Conservation (phyloP, 1,284 basidiomycete genomes). For the Phlebopus sp. region DNA sequence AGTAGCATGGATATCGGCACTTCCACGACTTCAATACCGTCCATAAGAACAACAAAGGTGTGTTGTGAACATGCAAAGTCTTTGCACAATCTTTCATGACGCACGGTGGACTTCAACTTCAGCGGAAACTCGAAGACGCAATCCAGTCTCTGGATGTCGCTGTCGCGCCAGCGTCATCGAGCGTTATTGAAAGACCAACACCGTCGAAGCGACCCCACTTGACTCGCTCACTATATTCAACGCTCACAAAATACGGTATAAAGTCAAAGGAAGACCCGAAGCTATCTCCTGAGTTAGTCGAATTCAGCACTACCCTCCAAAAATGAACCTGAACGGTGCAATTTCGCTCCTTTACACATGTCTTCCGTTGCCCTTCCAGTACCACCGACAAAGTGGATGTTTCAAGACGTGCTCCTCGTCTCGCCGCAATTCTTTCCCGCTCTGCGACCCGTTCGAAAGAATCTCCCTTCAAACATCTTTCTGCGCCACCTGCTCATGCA, state of each 20-base stretch:
- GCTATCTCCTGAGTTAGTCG: slow-evolving; percentile 36
- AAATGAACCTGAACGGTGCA: slow-evolving; percentile 5
- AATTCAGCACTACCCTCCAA: slow-evolving; percentile 8
- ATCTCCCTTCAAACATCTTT: slow-evolving; percentile 39
- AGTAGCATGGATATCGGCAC: slow-evolving; percentile 16
- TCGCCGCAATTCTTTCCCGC: slow-evolving; percentile 63
- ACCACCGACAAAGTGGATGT: slow-evolving; percentile 29
- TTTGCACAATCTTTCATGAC: neutral
- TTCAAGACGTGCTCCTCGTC: slow-evolving; percentile 60
- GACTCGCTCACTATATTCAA: slow-evolving; percentile 64
- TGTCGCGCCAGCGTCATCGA: slow-evolving; percentile 35
- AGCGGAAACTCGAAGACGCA: slow-evolving; percentile 73
- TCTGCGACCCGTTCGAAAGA: slow-evolving; percentile 46
- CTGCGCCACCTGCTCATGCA: slow-evolving; percentile 30
- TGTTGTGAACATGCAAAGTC: neutral
- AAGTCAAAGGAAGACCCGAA: slow-evolving; percentile 45
- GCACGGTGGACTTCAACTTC: neutral
- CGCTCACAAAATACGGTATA: slow-evolving; percentile 72
- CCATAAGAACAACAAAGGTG: slow-evolving; percentile 34
- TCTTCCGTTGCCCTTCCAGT: slow-evolving; percentile 11
- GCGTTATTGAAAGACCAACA: slow-evolving; percentile 37
- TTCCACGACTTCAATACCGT: slow-evolving; percentile 17
- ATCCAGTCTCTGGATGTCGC: slow-evolving; percentile 62
- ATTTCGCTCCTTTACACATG: slow-evolving; percentile 15
- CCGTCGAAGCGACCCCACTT: slow-evolving; percentile 53